phyloP scores from a whole-genome alignment of 108 stramenopile species.

The Ochromonas danica region DNA sequence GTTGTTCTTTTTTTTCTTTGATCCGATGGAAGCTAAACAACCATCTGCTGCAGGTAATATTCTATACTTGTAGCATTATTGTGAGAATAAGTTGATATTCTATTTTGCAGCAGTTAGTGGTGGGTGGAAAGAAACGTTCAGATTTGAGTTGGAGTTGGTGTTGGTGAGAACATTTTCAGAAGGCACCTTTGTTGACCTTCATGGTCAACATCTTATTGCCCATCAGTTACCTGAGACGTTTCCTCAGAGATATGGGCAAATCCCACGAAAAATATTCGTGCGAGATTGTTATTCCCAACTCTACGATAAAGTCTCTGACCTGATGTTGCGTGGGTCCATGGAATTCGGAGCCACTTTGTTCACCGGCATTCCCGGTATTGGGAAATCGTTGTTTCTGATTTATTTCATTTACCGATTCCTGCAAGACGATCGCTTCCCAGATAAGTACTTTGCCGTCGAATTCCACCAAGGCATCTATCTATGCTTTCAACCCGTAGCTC shows the following conservation, averaged over 20 bases:
- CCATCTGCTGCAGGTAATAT: too few relatives aligned
- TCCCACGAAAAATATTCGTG: background rate
- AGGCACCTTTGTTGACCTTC: background rate
- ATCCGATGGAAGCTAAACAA: too few relatives aligned
- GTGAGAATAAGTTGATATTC: too few relatives aligned
- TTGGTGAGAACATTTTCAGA: background rate
- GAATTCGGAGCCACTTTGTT: background rate
- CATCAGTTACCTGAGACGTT: background rate
- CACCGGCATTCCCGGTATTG: background rate
- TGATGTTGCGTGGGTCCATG: background rate
- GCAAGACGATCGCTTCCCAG: background rate
- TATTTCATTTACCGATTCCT: conserved; percentile 2
- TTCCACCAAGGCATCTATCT: background rate
- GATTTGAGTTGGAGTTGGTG: background rate
- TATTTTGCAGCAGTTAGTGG: too few relatives aligned
- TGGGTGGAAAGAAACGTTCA: background rate
- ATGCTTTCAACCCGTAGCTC: background rate
- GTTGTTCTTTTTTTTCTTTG: too few relatives aligned
- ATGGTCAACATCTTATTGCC: background rate
- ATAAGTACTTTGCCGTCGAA: background rate
- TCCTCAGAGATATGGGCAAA: background rate
- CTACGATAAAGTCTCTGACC: background rate
- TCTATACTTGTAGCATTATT: too few relatives aligned
- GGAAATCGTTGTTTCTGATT: too few relatives aligned
- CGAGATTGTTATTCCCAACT: background rate